Evolutionary conservation across 2,329 filamentous ascomycete genomes (phyloP), one percentile per base, ranked within the genome.

Genomic region (Xylariaceae sp.): DNA sequence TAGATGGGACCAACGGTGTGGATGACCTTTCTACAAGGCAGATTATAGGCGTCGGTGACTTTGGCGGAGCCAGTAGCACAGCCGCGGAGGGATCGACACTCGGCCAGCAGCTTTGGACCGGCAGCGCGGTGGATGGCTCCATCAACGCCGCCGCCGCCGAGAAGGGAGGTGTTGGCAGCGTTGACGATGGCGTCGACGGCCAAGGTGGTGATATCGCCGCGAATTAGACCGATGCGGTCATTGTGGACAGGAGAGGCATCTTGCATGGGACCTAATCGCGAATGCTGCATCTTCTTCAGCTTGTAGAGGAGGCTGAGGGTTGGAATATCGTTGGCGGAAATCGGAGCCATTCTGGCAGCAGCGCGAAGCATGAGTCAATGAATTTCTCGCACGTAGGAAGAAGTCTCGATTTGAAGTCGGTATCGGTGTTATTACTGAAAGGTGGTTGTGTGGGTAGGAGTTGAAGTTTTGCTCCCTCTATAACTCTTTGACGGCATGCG

Each of bases 1-100:
- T 92, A 97, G 24, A 95, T 73, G 0, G 94, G 94, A 0, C 94
- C 94, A 3, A 97, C 93, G 15, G 94, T 85, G 71, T 97, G 94
- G 50, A 97, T 95, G 62, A 97, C 82, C 60, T 89, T 86, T 53
- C 82, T 80, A 65, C 86, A 88, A 0, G 92, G 92, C 20, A 97
- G 77, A 0, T 83, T 66, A 72, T 94, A 92, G 7, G 85, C 93
- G 29, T 75, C 71, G 0, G 94, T 97, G 66, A 96, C 91, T 70
- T 93, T 93, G 21, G 92, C 89, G 21, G 82, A 77, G 44, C 94
- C 93, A 0, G 90, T 93, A 1, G 62, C 71, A 70, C 92, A 97
- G 44, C 91, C 89, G 41, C 79, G 69, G 2, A 97, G 78, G 0
- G 70, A 80, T n/a, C 75, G 72, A 72, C 93, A 97, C 75, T 94